Evolutionary conservation across 139 green algal genomes (phyloP).

Genomic region (Mesostigma viride): DNA sequence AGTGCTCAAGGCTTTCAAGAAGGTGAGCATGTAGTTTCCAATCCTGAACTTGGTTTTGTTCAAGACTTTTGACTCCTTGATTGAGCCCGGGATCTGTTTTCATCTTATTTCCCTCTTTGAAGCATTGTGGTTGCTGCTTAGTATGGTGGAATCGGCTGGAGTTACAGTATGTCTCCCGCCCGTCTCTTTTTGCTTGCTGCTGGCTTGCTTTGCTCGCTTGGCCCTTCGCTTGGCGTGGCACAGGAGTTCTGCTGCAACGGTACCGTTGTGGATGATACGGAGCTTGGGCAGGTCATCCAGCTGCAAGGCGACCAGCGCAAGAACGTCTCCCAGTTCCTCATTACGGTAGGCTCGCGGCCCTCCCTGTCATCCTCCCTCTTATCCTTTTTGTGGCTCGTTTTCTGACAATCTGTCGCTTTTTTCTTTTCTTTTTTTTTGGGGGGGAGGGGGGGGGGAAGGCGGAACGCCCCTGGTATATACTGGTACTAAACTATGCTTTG

Average conservation of each 20-base stretch:
- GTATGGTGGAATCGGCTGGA: too few species aligned
- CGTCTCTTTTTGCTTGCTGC: too few species aligned
- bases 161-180: too few species aligned
- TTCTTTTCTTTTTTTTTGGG: too few species aligned
- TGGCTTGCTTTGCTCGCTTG: too few species aligned
- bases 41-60: background rate
- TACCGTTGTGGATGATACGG: slow-evolving; percentile 87
- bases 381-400: background rate
- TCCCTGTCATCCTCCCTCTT: background rate
- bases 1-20: slow-evolving; percentile 97
- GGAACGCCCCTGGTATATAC: background rate
- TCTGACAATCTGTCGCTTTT: background rate
- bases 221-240: too few species aligned
- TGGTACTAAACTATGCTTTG: background rate
- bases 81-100: too few species aligned
- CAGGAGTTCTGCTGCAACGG: slow-evolving; percentile 97
- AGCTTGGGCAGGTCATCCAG: slow-evolving; percentile 89
- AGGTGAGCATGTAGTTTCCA: slow-evolving; percentile 35
- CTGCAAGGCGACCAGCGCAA: slow-evolving; percentile 98
- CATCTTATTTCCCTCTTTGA: too few species aligned
- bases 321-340: slow-evolving; percentile 88
- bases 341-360: slow-evolving; percentile 29
- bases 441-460: too few species aligned
- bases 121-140: too few species aligned
- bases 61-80: too few species aligned